Evolutionary conservation across 2,329 filamentous ascomycete species (phyloP), one percentile per base, ranked within the genome.

Genomic region (Diaporthe capsici): DNA sequence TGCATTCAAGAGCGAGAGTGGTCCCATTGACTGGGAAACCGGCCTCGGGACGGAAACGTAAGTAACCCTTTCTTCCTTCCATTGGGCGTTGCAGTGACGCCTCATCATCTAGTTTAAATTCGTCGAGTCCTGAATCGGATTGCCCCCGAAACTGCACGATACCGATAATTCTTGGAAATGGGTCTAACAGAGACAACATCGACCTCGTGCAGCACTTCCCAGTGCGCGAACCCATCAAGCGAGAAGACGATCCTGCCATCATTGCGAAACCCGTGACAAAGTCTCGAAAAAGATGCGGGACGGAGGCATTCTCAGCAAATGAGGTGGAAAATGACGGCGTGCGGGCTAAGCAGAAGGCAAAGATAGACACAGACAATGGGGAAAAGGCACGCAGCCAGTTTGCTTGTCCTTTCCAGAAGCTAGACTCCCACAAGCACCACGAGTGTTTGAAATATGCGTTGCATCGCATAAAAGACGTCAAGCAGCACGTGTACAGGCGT

Each of bases 381-480:
- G 47, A n/a, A 4, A 61, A 72, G n/a, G 4, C 55, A 31, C 39
- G 42, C 25, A 15, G 2, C 5, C 51, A 34, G 7, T 28, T 73
- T 2, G 71, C 71, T 22, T 73, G 71, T 20, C 71, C 71, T 1
- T 73, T 55, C 31, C 58, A 63, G 8, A 65, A 73, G 47, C 44
- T 4, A 8, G 31, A 63, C 20, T 13, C 71, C 0, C 47, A 65
- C n/a, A 65, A n/a, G 13, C 71, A 73, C 28, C 58, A 42, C 1
- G 25, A 44, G 2, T 73, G 71, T 31, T 15, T 63, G 8, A 73
- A 73, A 25, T 73, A 73, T 31, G 34, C 44, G 4, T 42, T 65
- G 17, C 34, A 65, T 44, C 57, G 71, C 2, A 55, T 73, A 47
- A 65, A 73, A 8, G 71, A 65, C 20, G 71, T 73, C n/a, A 73